phyloP scores from a whole-genome alignment of 192 early-diverging fungal species.

The Rhizoclosmatium sp. region DNA sequence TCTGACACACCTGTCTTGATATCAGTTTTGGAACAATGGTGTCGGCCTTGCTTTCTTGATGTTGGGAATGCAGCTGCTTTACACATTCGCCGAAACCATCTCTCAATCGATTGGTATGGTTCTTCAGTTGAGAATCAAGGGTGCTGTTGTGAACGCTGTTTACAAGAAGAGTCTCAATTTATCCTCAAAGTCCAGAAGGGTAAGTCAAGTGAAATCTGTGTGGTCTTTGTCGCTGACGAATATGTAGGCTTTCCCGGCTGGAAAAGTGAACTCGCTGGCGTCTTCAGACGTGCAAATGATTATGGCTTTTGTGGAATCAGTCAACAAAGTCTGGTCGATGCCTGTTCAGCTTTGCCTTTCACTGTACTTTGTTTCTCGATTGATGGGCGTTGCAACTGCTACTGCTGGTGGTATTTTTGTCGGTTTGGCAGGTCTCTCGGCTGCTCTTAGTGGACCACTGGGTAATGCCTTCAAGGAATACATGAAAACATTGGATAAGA shows the following conservation, averaged over 20 bases:
- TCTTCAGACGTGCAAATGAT: slow-evolving; percentile 2
- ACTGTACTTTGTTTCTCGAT: slow-evolving; percentile 24
- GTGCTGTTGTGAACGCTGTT: slow-evolving; percentile 9
- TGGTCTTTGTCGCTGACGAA: too few relatives aligned
- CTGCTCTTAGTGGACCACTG: neutral
- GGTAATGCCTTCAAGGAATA: slow-evolving; percentile 4
- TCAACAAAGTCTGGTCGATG: slow-evolving; percentile 36
- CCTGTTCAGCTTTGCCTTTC: slow-evolving; percentile 32
- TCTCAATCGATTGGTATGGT: slow-evolving; percentile 21
- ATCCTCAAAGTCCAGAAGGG: slow-evolving; percentile 16
- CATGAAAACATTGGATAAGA: slow-evolving; percentile 12
- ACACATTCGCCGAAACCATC: slow-evolving; percentile 6
- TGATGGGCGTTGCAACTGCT: slow-evolving; percentile 16
- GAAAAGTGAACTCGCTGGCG: slow-evolving; percentile 34
- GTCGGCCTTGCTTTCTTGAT: slow-evolving; percentile 25
- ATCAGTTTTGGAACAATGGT: slow-evolving; percentile 22
- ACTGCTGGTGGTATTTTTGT: slow-evolving; percentile 26
- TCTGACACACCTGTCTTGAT: neutral
- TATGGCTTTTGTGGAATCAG: neutral
- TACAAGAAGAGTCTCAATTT: slow-evolving; percentile 28
- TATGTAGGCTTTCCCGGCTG: slow-evolving; percentile 16
- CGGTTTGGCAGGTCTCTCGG: neutral
- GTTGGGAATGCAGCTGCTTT: slow-evolving; percentile 22
- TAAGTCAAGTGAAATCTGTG: neutral
- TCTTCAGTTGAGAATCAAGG: slow-evolving; percentile 24